phyloP scores from a whole-genome alignment of 1,139 yeast species.

The Eremothecium cymbalariae region DNA sequence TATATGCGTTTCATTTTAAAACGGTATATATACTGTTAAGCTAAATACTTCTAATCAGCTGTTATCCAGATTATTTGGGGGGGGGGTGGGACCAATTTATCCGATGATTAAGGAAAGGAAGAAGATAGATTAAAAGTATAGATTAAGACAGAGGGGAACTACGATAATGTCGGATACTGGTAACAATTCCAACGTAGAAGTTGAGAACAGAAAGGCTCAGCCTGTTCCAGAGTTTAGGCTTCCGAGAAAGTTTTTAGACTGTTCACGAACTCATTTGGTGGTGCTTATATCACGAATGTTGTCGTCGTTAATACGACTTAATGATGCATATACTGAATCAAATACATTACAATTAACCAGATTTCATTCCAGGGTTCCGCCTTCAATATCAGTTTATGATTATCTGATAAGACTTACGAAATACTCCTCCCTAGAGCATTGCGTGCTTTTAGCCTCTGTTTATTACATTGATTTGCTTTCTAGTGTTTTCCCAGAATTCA shows the following conservation, averaged over 20 bases:
- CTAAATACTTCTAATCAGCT: too few species aligned
- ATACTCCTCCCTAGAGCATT: constrained; percentile 77
- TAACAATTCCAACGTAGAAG: neutral
- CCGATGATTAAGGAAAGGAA: too few species aligned
- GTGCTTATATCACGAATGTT: constrained; percentile 73
- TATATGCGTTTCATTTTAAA: too few species aligned
- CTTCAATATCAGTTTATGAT: constrained; percentile 71
- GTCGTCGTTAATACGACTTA: constrained; percentile 56
- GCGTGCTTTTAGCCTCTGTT: constrained; percentile 69
- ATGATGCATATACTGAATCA: constrained; percentile 39
- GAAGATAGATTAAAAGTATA: too few species aligned
- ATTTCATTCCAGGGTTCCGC: constrained; percentile 90
- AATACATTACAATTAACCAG: constrained; percentile 49
- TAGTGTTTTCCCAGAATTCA: constrained; percentile 69
- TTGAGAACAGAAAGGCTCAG: neutral
- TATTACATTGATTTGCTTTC: constrained; percentile 84
- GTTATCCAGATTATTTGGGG: too few species aligned
- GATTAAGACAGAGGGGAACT: too few species aligned
- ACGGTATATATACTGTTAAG: too few species aligned
- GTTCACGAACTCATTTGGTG: constrained; percentile 64
- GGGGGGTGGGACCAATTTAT: too few species aligned
- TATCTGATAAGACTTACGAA: constrained; percentile 71
- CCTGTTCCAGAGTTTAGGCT: constrained; percentile 26
- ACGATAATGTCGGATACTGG: too few species aligned
- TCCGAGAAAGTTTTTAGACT: constrained; percentile 54